A percentile compares a stretch with the other conserved stretches of the same genome.
Evolutionary conservation across 2,329 filamentous ascomycete species (phyloP).

Genomic region (Pyricularia pennisetigena): DNA sequence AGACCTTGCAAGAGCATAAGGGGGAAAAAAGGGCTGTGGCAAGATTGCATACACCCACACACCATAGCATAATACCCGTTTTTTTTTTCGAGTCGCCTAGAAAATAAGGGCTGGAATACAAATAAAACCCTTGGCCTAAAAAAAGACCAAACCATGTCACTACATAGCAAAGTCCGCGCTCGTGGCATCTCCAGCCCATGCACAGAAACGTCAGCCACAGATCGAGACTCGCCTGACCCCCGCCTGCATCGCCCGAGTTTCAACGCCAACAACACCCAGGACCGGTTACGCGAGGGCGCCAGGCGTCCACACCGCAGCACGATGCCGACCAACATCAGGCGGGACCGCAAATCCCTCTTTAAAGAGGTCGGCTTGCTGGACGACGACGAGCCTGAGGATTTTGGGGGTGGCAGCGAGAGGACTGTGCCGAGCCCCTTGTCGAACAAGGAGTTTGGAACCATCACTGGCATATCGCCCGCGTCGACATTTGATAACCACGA

Average conservation of each 20-base stretch:
- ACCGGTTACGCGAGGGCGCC: slow-evolving; percentile 40
- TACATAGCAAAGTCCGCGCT: neutral
- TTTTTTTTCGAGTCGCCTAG: neutral
- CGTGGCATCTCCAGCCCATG: neutral
- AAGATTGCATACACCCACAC: neutral
- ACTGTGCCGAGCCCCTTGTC: neutral
- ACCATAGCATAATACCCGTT: neutral
- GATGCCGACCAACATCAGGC: slow-evolving; percentile 29
- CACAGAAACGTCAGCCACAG: neutral
- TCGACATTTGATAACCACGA: neutral
- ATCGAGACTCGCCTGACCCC: neutral
- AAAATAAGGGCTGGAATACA: neutral
- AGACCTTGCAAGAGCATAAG: neutral
- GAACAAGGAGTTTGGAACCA: neutral
- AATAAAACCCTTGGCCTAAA: neutral
- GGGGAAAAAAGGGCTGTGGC: neutral
- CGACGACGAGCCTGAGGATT: slow-evolving; percentile 13
- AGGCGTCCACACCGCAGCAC: slow-evolving; percentile 11
- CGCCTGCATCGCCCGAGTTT: slow-evolving; percentile 31
- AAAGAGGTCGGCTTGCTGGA: slow-evolving; percentile 37
- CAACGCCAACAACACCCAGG: slow-evolving; percentile 38
- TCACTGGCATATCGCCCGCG: neutral
- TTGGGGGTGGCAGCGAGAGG: slow-evolving; percentile 12
- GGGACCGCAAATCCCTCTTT: slow-evolving; percentile 41
- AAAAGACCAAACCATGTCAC: neutral